These are phyloP conservation scores for Crithidia sp. DNA, from an alignment of 208 protist species.

Conservation along the genomic window DNA sequence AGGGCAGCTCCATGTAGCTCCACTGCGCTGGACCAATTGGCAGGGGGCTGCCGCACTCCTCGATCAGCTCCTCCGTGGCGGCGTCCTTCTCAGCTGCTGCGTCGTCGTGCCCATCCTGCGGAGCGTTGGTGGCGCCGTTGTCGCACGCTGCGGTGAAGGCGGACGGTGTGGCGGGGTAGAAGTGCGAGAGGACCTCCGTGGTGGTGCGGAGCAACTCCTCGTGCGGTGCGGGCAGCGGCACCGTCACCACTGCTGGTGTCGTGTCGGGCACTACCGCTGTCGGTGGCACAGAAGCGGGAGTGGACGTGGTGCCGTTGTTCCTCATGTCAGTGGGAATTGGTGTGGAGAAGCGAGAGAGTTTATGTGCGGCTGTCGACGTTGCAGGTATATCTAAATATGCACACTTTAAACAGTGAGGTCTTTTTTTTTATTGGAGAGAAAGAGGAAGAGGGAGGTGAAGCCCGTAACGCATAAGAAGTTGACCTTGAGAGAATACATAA, in stretches of 20 bases:
- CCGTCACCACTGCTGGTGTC: background rate
- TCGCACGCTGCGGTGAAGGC: background rate
- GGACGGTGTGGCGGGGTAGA: slow-evolving; percentile 11
- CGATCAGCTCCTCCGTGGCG: background rate
- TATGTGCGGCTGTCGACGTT: too few species aligned
- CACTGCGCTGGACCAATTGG: slow-evolving; percentile 11
- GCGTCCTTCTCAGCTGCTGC: background rate
- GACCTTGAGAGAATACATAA: too few species aligned
- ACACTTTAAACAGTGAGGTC: too few species aligned
- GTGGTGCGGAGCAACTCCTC: slow-evolving; percentile 14
- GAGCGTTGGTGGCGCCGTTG: background rate
- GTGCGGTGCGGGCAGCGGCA: slow-evolving; percentile 7
- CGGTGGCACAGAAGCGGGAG: background rate
- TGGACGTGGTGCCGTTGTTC: background rate
- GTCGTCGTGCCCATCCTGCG: background rate
- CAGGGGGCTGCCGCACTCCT: slow-evolving; percentile 8
- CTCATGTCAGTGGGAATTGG: background rate
- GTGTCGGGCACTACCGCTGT: background rate
- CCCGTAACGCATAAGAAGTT: too few species aligned
- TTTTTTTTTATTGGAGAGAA: too few species aligned
- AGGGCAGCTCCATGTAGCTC: slow-evolving; percentile 24
- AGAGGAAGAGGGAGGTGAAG: too few species aligned
- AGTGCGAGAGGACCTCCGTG: slow-evolving; percentile 8
- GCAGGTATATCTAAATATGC: too few species aligned
- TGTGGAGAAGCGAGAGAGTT: background rate